A percentile compares a stretch with the other conserved stretches of the same genome.
These are phyloP conservation scores for Suillus brevipes DNA, from an alignment of 768 basidiomycete species.

Conservation along the genomic window DNA sequence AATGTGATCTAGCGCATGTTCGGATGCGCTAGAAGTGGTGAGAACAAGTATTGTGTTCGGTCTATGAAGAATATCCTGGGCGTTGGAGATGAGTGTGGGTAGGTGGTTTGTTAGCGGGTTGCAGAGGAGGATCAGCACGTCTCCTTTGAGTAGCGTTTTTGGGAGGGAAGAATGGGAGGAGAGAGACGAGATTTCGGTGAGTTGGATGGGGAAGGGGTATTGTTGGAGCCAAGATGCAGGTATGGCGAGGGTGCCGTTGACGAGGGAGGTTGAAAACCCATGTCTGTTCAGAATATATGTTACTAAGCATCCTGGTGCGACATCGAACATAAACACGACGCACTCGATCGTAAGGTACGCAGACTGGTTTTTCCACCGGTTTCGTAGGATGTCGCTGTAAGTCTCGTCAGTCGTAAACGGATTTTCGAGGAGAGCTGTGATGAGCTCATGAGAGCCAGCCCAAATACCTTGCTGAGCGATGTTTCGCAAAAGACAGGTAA, in stretches of 20 bases:
- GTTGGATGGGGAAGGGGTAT: constrained; percentile 50
- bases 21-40: constrained; percentile 26
- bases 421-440: constrained; percentile 70
- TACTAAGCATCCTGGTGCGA: background rate
- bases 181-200: constrained; percentile 40
- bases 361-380: constrained; percentile 48
- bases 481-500: too few species aligned
- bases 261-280: constrained; percentile 21
- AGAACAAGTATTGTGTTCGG: constrained; percentile 49
- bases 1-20: constrained; percentile 17
- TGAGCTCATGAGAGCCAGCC: constrained; percentile 55
- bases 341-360: constrained; percentile 28
- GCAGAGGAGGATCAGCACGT: constrained; percentile 63
- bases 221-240: constrained; percentile 57
- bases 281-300: constrained; percentile 15
- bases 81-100: constrained; percentile 32
- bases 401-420: constrained; percentile 59
- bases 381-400: constrained; percentile 43
- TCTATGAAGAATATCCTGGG: constrained; percentile 30
- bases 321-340: constrained; percentile 11
- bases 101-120: constrained; percentile 60
- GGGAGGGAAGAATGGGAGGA: constrained; percentile 17
- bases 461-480: too few species aligned
- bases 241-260: constrained; percentile 35
- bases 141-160: constrained; percentile 40